Conservation (phyloP, 2,329 filamentous ascomycete genomes). For the Fusarium xylarioides region DNA sequence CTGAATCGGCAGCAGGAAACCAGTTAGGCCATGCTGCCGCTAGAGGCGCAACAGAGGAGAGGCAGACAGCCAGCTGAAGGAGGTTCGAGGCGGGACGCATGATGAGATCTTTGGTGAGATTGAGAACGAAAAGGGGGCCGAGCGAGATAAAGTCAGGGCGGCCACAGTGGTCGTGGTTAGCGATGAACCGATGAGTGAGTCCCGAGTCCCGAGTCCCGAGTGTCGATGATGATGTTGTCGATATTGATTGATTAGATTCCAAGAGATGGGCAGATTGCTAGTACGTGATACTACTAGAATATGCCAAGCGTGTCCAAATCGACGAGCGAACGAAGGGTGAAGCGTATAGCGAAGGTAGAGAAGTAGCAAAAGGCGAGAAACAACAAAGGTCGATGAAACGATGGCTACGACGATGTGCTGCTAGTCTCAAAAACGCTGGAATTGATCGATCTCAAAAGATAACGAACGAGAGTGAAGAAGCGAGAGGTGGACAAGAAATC, state of each 20-base stretch:
- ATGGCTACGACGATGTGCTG: constrained; percentile 3
- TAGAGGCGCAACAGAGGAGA: constrained; percentile 60
- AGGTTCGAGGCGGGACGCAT: constrained; percentile 62
- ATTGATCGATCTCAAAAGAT: constrained; percentile 13
- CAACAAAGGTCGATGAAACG: constrained; percentile 17
- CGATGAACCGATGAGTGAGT: neutral
- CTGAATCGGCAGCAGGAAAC: constrained; percentile 61
- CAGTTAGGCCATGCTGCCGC: constrained; percentile 66
- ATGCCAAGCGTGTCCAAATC: constrained; percentile 16
- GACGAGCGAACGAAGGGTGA: constrained; percentile 13
- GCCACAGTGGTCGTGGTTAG: neutral
- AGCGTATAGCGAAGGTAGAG: constrained; percentile 26
- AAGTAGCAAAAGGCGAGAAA: constrained; percentile 25
- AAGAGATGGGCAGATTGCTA: neutral
- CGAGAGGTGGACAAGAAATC: constrained; percentile 27
- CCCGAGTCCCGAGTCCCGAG: neutral
- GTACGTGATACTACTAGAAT: neutral
- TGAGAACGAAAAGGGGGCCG: neutral
- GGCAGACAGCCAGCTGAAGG: constrained; percentile 59
- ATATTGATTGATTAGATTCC: constrained; percentile 1
- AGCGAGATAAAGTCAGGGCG: neutral
- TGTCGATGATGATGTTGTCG: neutral
- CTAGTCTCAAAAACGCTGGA: constrained; percentile 11
- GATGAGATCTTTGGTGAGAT: constrained; percentile 17
- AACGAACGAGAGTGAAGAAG: constrained; percentile 15